phyloP scores from a whole-genome alignment of 2,329 filamentous ascomycete genomes.

The Tothia fuscella region DNA sequence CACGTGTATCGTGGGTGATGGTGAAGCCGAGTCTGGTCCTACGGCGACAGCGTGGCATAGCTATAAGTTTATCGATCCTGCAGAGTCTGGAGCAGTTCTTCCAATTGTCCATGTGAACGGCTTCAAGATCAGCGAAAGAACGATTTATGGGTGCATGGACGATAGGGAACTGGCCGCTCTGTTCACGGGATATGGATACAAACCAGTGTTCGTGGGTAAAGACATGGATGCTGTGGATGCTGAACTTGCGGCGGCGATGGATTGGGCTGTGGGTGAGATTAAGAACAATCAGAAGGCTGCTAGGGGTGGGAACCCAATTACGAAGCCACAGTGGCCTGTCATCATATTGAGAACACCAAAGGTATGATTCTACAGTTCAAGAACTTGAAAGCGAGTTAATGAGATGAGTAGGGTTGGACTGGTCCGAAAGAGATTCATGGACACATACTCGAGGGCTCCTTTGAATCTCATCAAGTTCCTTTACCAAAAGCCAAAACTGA shows the following conservation, averaged over 20 bases:
- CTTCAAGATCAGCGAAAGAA: slow-evolving; percentile 79
- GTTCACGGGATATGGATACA: slow-evolving; percentile 65
- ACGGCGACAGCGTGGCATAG: slow-evolving; percentile 72
- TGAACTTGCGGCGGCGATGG: slow-evolving; percentile 66
- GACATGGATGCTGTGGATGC: slow-evolving; percentile 68
- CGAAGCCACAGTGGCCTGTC: slow-evolving; percentile 68
- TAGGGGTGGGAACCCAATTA: slow-evolving; percentile 51
- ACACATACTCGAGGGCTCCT: slow-evolving; percentile 64
- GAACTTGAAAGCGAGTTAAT: slow-evolving; percentile 30
- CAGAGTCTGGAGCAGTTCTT: slow-evolving; percentile 64
- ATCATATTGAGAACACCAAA: slow-evolving; percentile 58
- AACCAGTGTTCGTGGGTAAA: slow-evolving; percentile 67
- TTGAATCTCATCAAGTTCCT: slow-evolving; percentile 67
- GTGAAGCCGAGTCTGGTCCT: slow-evolving; percentile 70
- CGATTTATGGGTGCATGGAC: slow-evolving; percentile 58
- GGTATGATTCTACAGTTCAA: background rate
- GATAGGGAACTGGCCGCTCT: slow-evolving; percentile 60
- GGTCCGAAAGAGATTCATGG: slow-evolving; percentile 59
- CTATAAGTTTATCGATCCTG: slow-evolving; percentile 71
- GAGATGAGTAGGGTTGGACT: slow-evolving; percentile 73
- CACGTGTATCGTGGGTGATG: slow-evolving; percentile 67
- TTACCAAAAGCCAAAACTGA: slow-evolving; percentile 59
- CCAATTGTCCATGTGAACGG: slow-evolving; percentile 70
- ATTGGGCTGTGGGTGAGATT: slow-evolving; percentile 61
- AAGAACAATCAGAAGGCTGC: slow-evolving; percentile 57